Evolutionary conservation across 2,329 filamentous ascomycete species (phyloP).

Genomic region (Fusarium sp.): DNA sequence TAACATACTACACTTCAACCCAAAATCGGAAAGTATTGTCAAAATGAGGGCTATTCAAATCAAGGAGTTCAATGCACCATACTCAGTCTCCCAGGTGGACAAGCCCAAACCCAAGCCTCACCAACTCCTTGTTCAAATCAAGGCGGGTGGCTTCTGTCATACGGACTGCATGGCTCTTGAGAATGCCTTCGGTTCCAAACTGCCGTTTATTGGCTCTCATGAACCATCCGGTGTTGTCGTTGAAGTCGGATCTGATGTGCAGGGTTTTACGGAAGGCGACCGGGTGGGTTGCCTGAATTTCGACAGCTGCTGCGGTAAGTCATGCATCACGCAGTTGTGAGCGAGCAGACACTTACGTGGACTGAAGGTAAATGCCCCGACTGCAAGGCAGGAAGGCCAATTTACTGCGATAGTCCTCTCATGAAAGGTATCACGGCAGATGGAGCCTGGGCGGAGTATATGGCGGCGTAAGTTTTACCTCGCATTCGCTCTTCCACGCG

Average conservation of each 20-base stretch:
- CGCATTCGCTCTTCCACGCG: no score
- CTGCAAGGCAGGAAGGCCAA: background rate
- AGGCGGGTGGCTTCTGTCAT: slow-evolving; percentile 15
- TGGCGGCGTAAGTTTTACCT: slow-evolving; percentile 12
- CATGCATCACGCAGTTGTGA: rapidly evolving
- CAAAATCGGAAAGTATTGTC: no score
- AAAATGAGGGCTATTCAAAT: slow-evolving; percentile 15
- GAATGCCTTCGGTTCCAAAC: background rate
- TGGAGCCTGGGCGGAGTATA: slow-evolving; percentile 21
- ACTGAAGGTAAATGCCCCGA: background rate
- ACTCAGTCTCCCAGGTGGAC: background rate
- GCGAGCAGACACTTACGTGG: background rate
- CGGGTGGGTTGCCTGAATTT: slow-evolving; percentile 26
- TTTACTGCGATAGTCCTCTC: slow-evolving; percentile 3
- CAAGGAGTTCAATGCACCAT: background rate
- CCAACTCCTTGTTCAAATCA: slow-evolving; percentile 5
- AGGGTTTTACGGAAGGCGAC: background rate
- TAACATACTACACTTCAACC: background rate
- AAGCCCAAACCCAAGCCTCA: background rate
- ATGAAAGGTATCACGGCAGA: slow-evolving; percentile 18
- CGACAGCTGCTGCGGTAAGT: slow-evolving; percentile 12
- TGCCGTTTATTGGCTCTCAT: slow-evolving; percentile 2
- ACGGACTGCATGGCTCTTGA: slow-evolving; percentile 21
- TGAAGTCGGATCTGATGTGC: background rate
- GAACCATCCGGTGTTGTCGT: slow-evolving; percentile 8